phyloP scores from a whole-genome alignment of 2,329 filamentous ascomycete species.

The Thermomyces lanuginosus region DNA sequence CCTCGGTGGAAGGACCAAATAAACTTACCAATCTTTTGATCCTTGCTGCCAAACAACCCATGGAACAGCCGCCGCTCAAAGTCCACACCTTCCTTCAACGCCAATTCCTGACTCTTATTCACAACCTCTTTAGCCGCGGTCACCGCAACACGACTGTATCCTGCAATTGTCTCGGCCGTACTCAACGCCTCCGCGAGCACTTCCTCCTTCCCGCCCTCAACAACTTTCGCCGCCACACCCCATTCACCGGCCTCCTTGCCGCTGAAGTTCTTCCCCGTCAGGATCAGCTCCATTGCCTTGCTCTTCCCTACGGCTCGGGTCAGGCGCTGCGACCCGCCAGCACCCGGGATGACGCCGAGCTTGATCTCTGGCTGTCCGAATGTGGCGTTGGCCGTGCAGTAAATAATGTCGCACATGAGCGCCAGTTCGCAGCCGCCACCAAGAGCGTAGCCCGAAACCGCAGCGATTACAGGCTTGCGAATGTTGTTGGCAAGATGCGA shows the following conservation, averaged over 20 bases:
- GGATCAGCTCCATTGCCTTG: constrained; percentile 77
- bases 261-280: constrained; percentile 70
- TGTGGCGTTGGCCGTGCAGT: constrained; percentile 69
- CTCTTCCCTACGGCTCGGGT: constrained; percentile 71
- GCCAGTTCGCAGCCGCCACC: constrained; percentile 93
- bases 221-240: constrained; percentile 74
- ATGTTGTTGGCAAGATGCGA: constrained; percentile 66
- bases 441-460: constrained; percentile 85
- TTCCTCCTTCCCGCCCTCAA: constrained; percentile 57
- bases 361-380: constrained; percentile 98
- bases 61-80: constrained; percentile 92
- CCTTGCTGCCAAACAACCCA: constrained; percentile 76
- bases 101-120: constrained; percentile 91
- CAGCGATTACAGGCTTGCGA: constrained; percentile 87
- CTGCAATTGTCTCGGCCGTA: constrained; percentile 77
- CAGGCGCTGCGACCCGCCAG: constrained; percentile 76
- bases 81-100: constrained; percentile 78
- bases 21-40: constrained; percentile 80
- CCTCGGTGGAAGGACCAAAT: background rate
- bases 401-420: constrained; percentile 93
- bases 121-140: constrained; percentile 94
- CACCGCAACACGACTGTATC: constrained; percentile 72
- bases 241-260: constrained; percentile 75
- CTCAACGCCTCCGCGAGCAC: constrained; percentile 65
- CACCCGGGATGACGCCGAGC: constrained; percentile 80